These are phyloP conservation scores for Turritis glabra DNA, from an alignment of 345 rosid genomes.

Conservation along the genomic window DNA sequence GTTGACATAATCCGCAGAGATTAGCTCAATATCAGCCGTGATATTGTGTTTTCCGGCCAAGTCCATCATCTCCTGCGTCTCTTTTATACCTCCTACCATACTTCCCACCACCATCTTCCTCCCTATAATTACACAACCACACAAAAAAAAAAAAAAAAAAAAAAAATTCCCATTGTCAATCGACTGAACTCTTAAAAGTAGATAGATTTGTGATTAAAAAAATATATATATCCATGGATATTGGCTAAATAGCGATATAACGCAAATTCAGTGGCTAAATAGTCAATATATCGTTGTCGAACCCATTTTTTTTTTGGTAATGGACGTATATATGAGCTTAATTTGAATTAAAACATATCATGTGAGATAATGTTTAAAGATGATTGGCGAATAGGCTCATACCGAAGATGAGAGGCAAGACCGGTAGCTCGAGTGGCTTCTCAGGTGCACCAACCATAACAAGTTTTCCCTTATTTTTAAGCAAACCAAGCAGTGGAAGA, in stretches of 20 bases:
- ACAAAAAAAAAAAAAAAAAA: background rate
- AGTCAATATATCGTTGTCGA: background rate
- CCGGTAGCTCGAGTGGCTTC: slow-evolving; percentile 49
- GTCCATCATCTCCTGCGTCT: slow-evolving; percentile 62
- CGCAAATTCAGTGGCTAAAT: too few relatives aligned
- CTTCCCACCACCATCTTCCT: slow-evolving; percentile 52
- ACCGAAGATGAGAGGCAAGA: slow-evolving; percentile 46
- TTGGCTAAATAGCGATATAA: too few relatives aligned
- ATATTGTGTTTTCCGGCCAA: slow-evolving; percentile 53
- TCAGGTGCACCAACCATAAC: slow-evolving; percentile 54
- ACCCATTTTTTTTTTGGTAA: background rate
- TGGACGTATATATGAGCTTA: too few relatives aligned
- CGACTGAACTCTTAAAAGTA: too few relatives aligned
- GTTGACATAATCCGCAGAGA: slow-evolving; percentile 52
- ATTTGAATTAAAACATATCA: background rate
- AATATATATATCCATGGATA: too few relatives aligned
- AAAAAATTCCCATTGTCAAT: background rate
- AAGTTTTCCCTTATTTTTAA: slow-evolving; percentile 55
- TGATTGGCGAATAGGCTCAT: background rate
- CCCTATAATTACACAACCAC: slow-evolving; percentile 34
- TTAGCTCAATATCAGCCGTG: slow-evolving; percentile 54
- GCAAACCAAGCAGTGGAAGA: slow-evolving; percentile 47
- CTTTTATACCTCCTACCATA: slow-evolving; percentile 52
- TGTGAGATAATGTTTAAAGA: background rate
- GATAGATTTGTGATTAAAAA: too few relatives aligned